Conservation (phyloP, 192 early-diverging fungal species). For the Coemansia sp. region DNA sequence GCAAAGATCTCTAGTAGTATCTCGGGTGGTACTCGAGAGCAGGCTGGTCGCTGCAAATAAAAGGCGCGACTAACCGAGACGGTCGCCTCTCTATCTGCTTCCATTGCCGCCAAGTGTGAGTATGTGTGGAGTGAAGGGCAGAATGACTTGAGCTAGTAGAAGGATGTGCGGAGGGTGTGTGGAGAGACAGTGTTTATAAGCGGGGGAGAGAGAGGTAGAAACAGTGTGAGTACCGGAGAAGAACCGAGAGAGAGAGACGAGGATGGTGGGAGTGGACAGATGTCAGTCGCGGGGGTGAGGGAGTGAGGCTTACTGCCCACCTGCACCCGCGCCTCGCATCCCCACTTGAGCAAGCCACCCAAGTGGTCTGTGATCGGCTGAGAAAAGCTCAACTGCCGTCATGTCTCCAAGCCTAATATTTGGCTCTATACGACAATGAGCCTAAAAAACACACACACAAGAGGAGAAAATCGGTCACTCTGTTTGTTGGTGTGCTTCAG, state of each 20-base stretch:
- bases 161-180: not conserved
- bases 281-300: not conserved
- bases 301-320: not conserved
- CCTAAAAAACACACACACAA: not conserved
- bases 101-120: slow-evolving; percentile 1
- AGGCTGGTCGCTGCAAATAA: slow-evolving; percentile 8
- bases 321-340: slow-evolving; percentile 2
- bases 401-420: not conserved
- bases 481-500: not conserved
- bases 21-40: slow-evolving; percentile 46
- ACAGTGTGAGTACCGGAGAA: not conserved
- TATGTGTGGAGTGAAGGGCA: not conserved
- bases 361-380: slow-evolving; percentile 1
- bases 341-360: slow-evolving; percentile 1
- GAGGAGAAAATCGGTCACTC: not conserved
- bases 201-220: not conserved
- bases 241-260: not conserved
- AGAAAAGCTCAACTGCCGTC: too few species aligned
- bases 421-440: not conserved
- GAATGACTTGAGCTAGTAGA: not conserved
- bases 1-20: slow-evolving; percentile 29
- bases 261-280: slow-evolving; percentile 3
- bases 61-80: not conserved
- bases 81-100: not conserved
- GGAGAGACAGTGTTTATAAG: slow-evolving; percentile 3